Base-by-base conservation (phyloP, 257 asterid genomes). In the Solanum boliviense region DNA sequence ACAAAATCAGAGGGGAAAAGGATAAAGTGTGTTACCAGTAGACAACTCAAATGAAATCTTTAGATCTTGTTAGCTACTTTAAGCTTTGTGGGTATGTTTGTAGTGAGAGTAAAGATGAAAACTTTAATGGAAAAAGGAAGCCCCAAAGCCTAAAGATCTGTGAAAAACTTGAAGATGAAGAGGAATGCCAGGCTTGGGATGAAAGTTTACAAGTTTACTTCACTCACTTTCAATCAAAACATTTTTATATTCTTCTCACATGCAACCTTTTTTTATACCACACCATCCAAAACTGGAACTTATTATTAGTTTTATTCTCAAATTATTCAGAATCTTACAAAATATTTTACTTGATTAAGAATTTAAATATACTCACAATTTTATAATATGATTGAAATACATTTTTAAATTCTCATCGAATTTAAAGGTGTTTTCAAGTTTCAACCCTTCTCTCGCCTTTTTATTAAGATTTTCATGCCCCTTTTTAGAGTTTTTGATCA, bases 41-140 rank as follows among this genome's bases (percentile, higher is more conserved):
- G 25, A 81, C 68, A 78, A 16, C 62, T 39, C 62, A 79, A 79
- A 44, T 27, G 67, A 44, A 27, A 79, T 44, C 38, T 46, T 34
- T 15, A 13, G 84, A 48, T 86, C 88, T 85, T 90, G 86, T 86
- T 86, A 20, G 84, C 78, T 85, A 15, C 35, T 27, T 44, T 44
- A 41, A 25, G 27, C 38, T 79, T 58, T 44, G 67, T 79, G 25
- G 85, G 85, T 46, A 46, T 84, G 86, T 87, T 68, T 87, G 89
- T 23, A 74, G 60, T 60, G 83, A 85, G 82, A 88, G 87, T 73
- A 41, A 89, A 83, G 88, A 27, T 52, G 82, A 44, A 81, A 81
- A 81, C 85, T 29, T 81, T 29, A 81, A 81, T 46, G 85, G 38
- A n/a, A 67, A 79, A 81, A 62, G 46, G 58, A 6, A 31, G 52